Evolutionary conservation across 2,329 filamentous ascomycete genomes (phyloP).

Genomic region (Fusarium nelsonii): DNA sequence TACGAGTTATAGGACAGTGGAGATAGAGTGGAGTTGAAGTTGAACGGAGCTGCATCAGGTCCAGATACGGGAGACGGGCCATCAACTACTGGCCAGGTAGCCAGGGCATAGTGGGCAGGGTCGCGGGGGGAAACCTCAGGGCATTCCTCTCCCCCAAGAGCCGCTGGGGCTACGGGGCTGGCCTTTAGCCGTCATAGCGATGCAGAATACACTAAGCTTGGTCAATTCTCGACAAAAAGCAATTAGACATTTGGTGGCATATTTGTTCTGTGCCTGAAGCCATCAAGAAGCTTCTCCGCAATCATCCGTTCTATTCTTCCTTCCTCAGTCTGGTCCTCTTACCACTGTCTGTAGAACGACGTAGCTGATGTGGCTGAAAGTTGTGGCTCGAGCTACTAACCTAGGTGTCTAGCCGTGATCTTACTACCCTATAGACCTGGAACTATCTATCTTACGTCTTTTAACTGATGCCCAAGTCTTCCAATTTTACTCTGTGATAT

Average conservation of each 20-base stretch:
- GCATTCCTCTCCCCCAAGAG: slow-evolving; percentile 37
- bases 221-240: not conserved
- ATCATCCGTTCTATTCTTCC: not conserved
- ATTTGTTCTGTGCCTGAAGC: not conserved
- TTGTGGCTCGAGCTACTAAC: not conserved
- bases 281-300: not conserved
- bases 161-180: slow-evolving; percentile 16
- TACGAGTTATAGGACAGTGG: slow-evolving; percentile 32
- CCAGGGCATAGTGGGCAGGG: slow-evolving; percentile 22
- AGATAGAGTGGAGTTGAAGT: slow-evolving; percentile 33
- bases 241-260: not conserved
- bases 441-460: too few species aligned
- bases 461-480: too few species aligned
- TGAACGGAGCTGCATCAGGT: slow-evolving; percentile 33
- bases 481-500: too few species aligned
- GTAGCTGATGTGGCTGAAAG: slow-evolving; percentile 1
- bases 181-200: not conserved
- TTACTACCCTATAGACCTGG: not conserved
- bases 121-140: slow-evolving; percentile 31
- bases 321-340: not conserved
- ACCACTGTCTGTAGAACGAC: too few species aligned
- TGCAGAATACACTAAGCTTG: not conserved
- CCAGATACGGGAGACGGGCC: slow-evolving; percentile 32
- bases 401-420: not conserved
- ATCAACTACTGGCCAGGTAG: slow-evolving; percentile 29